phyloP scores from a whole-genome alignment of 1,284 basidiomycete genomes.

The Schizophyllum commune region DNA sequence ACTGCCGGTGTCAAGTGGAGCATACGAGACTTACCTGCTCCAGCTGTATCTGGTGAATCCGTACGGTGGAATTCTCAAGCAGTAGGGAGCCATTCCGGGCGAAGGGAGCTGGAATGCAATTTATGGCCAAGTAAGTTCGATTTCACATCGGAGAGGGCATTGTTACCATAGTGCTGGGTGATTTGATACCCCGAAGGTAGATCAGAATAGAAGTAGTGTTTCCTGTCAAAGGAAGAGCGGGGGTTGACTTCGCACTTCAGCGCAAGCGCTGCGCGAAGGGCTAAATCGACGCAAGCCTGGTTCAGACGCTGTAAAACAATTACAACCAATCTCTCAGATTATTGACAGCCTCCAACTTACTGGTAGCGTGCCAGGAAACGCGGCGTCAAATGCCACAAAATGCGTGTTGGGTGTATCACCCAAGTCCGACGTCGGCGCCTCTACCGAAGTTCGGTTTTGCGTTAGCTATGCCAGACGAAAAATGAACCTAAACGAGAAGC shows the following conservation, averaged over 20 bases:
- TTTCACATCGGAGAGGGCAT: neutral
- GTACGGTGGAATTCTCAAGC: conserved; percentile 40
- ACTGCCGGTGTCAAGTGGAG: too few relatives aligned
- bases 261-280: conserved; percentile 77
- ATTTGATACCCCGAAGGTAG: conserved; percentile 95
- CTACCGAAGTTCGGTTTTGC: conserved; percentile 20
- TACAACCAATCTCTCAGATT: conserved; percentile 1
- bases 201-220: conserved; percentile 98
- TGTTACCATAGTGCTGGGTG: conserved; percentile 78
- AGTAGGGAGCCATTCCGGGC: conserved; percentile 42
- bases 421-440: conserved; percentile 42
- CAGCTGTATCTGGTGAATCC: conserved; percentile 91
- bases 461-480: conserved; percentile 12
- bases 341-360: too few relatives aligned
- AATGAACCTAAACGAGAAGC: neutral
- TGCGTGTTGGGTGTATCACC: conserved; percentile 62
- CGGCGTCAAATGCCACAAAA: conserved; percentile 83
- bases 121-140: conserved; percentile 10
- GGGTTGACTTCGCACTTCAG: conserved; percentile 66
- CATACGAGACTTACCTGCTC: conserved; percentile 88
- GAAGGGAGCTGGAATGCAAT: neutral
- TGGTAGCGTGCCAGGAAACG: conserved; percentile 89
- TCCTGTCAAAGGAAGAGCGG: conserved; percentile 87
- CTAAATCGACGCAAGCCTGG: conserved; percentile 73
- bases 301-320: conserved; percentile 59